Base-by-base conservation (phyloP, 2,329 filamentous ascomycete genomes). In the Xylaria hypoxylon region DNA sequence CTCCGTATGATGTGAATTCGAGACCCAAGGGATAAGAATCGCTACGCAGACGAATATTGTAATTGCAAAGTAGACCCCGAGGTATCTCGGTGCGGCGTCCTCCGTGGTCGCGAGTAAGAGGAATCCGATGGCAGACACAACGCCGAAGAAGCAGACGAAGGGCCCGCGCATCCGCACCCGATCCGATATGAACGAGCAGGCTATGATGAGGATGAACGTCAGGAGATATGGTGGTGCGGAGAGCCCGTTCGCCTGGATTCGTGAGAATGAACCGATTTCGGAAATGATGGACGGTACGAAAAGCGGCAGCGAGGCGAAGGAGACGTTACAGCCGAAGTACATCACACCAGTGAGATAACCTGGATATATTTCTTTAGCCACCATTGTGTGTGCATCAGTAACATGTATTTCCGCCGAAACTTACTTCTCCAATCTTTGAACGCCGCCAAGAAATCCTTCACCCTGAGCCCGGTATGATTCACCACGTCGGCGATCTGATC, bases 171-270 rank as follows among this genome's bases (percentile, higher is more conserved):
- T 67, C 47, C 76, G 73, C 31, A 77, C 62, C 26, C 71, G 74
- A 65, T 82, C 80, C 5, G 79, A 80, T 5, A 80, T 65, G 60
- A 75, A 78, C 62, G 74, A 77, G 53, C 76, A 62, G 8, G 70
- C 44, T 59, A 82, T 75, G 68, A 81, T 80, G 35, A 77, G 67
- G 62, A 81, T 73, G 70, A 80, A 81, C 59, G 76, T 79, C 33
- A 81, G 70, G 19, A 80, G 70, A 68, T 82, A 81, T 0, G 80
- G 80, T 7, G 79, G 80, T 6, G 79, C 79, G 3, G 74, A 77
- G 47, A 80, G 75, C 6, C 79, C 78, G 50, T 80, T 78, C 3
- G 78, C 74, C 50, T 79, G 72, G 52, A 80, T 72, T 10, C 67
- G 62, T 11, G 70, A 72, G 73, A 80, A 80, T 19, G 70, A 65